phyloP scores from a whole-genome alignment of 106 monocot species.

The Xerophyta viscosa region DNA sequence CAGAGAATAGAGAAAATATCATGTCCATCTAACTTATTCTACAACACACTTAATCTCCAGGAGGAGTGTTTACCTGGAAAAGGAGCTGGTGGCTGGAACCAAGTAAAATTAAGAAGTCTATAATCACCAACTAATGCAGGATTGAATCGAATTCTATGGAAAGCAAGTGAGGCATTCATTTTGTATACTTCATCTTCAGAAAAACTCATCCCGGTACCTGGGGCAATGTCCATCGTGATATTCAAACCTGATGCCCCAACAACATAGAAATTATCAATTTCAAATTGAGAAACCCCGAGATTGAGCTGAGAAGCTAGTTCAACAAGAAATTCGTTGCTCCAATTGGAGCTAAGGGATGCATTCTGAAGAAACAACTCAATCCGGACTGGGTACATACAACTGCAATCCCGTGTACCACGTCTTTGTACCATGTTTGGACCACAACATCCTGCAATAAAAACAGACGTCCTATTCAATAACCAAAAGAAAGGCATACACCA shows the following conservation, averaged over 20 bases:
- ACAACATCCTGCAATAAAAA: constrained; percentile 58
- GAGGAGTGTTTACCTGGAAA: constrained; percentile 65
- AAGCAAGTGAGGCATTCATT: constrained; percentile 52
- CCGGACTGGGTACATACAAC: constrained; percentile 86
- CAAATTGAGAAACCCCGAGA: constrained; percentile 64
- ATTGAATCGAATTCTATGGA: constrained; percentile 50
- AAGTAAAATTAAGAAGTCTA: constrained; percentile 77
- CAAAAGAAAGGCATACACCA: not conserved
- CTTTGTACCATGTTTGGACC: constrained; percentile 68
- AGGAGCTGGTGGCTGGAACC: constrained; percentile 60
- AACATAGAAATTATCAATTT: constrained; percentile 91
- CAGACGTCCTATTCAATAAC: not conserved
- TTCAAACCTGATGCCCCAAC: constrained; percentile 87
- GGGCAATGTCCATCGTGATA: constrained; percentile 84
- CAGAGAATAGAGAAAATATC: no score
- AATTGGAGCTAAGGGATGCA: constrained; percentile 78
- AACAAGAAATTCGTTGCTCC: constrained; percentile 78
- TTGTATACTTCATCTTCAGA: constrained; percentile 33
- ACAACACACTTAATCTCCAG: no score
- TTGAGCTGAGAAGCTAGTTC: constrained; percentile 76
- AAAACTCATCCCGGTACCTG: constrained; percentile 77
- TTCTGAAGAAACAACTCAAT: constrained; percentile 73
- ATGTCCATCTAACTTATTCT: no score
- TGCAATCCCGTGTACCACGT: constrained; percentile 56
- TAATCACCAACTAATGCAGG: constrained; percentile 75